phyloP scores from a whole-genome alignment of 2,329 filamentous ascomycete genomes.

The Paecilomyces sp. region DNA sequence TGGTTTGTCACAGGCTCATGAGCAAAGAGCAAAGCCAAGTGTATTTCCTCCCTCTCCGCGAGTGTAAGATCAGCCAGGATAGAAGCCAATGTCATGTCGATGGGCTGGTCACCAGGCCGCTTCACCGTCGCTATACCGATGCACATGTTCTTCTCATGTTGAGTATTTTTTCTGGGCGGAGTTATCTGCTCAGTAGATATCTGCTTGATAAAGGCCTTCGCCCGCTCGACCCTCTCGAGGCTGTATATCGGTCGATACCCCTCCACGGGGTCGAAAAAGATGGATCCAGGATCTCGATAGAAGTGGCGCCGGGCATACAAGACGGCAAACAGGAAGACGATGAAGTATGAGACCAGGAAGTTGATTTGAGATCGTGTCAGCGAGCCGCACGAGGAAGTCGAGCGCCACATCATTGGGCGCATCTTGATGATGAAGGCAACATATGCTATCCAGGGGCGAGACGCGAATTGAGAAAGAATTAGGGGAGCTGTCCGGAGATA shows the following conservation, averaged over 20 bases:
- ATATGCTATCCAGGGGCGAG: neutral
- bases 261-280: conserved; percentile 14
- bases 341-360: neutral
- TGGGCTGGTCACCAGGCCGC: conserved; percentile 31
- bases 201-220: conserved; percentile 5
- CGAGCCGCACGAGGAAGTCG: neutral
- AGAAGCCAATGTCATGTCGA: conserved; percentile 36
- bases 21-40: conserved; percentile 39
- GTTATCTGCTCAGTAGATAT: neutral
- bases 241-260: conserved; percentile 18
- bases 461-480: neutral
- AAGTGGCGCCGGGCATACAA: conserved; percentile 12
- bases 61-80: conserved; percentile 35
- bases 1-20: conserved; percentile 35
- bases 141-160: conserved; percentile 23
- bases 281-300: conserved; percentile 15
- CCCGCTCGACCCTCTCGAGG: conserved; percentile 12
- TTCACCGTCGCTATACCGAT: conserved; percentile 39
- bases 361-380: neutral
- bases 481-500: neutral
- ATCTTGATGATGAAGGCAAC: neutral
- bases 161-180: neutral
- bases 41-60: conserved; percentile 33
- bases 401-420: neutral
- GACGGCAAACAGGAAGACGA: conserved; percentile 13